Percentiles rank a stretch among this genome's conserved stretches.
Conservation (phyloP, 2,329 filamentous ascomycete genomes). For the Sporothrix euskadiensis region DNA sequence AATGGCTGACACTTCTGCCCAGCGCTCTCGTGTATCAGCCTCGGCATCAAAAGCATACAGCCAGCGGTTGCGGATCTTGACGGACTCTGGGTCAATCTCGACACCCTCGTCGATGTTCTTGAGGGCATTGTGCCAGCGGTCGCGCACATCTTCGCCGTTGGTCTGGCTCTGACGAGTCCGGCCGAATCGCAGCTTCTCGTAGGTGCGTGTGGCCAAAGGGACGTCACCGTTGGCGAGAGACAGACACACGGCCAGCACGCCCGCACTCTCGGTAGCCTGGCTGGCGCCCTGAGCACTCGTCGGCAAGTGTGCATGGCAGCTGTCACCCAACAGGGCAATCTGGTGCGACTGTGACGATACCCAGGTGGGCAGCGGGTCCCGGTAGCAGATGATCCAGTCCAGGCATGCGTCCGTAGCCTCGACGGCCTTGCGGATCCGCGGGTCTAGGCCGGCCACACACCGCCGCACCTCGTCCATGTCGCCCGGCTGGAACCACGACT, state of each 20-base stretch:
- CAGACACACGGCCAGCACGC: conserved; percentile 48
- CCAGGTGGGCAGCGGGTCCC: conserved; percentile 55
- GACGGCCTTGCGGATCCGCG: conserved; percentile 49
- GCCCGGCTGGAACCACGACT: conserved; percentile 52
- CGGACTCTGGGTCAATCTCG: conserved; percentile 48
- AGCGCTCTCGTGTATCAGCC: conserved; percentile 45
- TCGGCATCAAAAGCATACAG: conserved; percentile 51
- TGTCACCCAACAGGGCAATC: conserved; percentile 55
- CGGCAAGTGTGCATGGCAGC: conserved; percentile 56
- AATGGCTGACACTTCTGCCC: conserved; percentile 44
- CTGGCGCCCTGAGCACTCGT: conserved; percentile 56
- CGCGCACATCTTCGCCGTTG: conserved; percentile 48
- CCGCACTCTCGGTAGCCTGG: conserved; percentile 56
- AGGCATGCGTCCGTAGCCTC: conserved; percentile 43
- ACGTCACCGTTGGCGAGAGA: conserved; percentile 43
- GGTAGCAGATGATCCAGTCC: conserved; percentile 58
- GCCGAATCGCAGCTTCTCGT: conserved; percentile 47
- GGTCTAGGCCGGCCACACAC: conserved; percentile 44
- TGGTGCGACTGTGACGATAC: conserved; percentile 47
- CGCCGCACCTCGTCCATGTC: conserved; percentile 48
- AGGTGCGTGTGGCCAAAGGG: conserved; percentile 41
- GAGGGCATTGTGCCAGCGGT: conserved; percentile 48
- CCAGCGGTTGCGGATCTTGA: conserved; percentile 51
- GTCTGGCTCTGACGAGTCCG: conserved; percentile 45
- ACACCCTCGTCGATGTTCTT: conserved; percentile 45